Percentiles rank a stretch among this genome's conserved stretches.
These are phyloP conservation scores for Dichotomopilus funicola DNA, from an alignment of 2,329 filamentous ascomycete genomes.

Conservation along the genomic window DNA sequence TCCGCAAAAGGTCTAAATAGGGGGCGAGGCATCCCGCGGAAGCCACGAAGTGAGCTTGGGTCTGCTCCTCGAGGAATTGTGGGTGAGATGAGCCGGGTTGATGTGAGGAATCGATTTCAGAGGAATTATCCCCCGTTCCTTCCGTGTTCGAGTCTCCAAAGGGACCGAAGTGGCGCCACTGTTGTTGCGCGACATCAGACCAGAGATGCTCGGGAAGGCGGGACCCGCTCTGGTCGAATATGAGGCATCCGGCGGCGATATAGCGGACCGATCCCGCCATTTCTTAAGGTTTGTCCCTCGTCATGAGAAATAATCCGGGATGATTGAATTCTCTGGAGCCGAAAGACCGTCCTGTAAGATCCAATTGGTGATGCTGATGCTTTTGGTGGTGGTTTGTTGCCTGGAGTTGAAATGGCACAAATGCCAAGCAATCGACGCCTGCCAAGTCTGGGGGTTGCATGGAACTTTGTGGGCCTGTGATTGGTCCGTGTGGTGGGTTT, in stretches of 20 bases:
- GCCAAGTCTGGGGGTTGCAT: too few species aligned
- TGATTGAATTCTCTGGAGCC: background rate
- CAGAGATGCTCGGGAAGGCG: conserved; percentile 1
- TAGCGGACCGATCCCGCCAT: background rate
- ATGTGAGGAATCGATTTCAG: background rate
- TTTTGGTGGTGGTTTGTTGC: background rate
- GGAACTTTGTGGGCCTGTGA: background rate
- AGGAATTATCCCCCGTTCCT: background rate
- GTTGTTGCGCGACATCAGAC: background rate
- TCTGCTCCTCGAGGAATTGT: conserved; percentile 1
- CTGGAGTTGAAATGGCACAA: conserved; percentile 1
- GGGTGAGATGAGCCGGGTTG: background rate
- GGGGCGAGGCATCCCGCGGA: conserved; percentile 6
- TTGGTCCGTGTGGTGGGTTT: background rate
- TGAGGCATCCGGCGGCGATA: conserved; percentile 18
- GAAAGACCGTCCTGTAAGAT: background rate
- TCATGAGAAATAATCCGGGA: background rate
- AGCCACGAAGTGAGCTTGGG: conserved; percentile 16
- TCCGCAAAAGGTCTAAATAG: conserved; percentile 28
- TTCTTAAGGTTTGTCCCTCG: background rate
- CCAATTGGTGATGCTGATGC: background rate
- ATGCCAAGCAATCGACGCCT: conserved; percentile 1
- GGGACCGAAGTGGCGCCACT: conserved; percentile 2
- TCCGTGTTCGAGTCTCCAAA: background rate
- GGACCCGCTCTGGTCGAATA: conserved; percentile 7